Evolutionary conservation across 371 early-diverging fungal genomes (phyloP).

Genomic region (Mortierella sp.): DNA sequence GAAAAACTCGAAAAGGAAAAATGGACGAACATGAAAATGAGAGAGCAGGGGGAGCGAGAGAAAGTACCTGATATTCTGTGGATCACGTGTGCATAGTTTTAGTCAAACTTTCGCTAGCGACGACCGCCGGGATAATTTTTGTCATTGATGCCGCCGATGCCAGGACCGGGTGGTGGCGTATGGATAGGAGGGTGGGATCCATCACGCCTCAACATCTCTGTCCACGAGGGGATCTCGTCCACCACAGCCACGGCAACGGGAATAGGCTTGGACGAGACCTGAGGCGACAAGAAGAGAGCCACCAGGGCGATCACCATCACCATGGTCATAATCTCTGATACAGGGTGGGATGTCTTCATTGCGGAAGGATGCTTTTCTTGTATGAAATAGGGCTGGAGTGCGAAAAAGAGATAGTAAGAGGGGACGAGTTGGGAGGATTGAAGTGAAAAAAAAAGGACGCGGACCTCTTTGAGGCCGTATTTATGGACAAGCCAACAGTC

Average conservation of each 20-base stretch:
- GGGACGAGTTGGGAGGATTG: not conserved
- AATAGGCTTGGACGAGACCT: not conserved
- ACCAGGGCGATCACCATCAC: not conserved
- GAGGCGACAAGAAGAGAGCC: not conserved
- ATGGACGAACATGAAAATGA: too few species aligned
- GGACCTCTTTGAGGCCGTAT: too few species aligned
- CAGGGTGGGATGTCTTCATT: not conserved
- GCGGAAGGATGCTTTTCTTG: too few species aligned
- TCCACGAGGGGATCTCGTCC: not conserved
- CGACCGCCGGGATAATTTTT: not conserved
- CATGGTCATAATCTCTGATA: not conserved
- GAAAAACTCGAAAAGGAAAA: too few species aligned
- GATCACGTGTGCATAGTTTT: too few species aligned
- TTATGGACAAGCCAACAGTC: too few species aligned
- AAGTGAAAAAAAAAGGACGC: too few species aligned
- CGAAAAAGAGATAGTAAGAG: not conserved
- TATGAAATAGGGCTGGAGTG: too few species aligned
- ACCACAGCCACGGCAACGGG: not conserved
- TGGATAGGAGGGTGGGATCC: not conserved
- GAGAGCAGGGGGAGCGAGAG: too few species aligned
- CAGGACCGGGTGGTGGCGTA: not conserved
- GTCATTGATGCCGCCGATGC: not conserved
- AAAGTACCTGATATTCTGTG: too few species aligned
- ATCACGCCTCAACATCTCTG: not conserved
- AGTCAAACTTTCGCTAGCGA: too few species aligned